phyloP scores from a whole-genome alignment of 2,329 filamentous ascomycete genomes.

The Didymosphaeria variabile region DNA sequence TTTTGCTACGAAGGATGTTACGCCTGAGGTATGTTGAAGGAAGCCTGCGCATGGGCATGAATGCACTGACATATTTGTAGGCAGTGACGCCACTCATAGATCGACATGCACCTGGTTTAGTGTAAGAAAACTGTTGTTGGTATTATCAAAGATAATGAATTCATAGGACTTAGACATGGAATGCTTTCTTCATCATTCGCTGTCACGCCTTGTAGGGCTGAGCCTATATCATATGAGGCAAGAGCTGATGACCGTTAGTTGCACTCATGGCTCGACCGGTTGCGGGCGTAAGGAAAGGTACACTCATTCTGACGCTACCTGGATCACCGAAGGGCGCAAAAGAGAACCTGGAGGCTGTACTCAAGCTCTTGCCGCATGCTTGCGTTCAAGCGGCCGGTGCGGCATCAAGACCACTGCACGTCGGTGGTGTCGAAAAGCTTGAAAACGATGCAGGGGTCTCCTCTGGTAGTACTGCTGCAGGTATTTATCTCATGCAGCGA shows the following conservation, averaged over 20 bases:
- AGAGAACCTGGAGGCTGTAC: conserved; percentile 88
- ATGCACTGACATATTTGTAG: conserved; percentile 53
- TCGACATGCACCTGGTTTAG: conserved; percentile 85
- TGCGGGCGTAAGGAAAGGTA: conserved; percentile 83
- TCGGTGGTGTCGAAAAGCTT: conserved; percentile 81
- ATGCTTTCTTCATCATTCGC: conserved; percentile 87
- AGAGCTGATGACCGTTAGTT: conserved; percentile 63
- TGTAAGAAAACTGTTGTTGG: conserved; percentile 60
- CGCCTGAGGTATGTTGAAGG: conserved; percentile 75
- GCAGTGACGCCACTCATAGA: conserved; percentile 82
- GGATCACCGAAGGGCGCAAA: conserved; percentile 95
- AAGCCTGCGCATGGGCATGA: background rate
- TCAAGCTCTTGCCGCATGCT: conserved; percentile 95
- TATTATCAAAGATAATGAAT: background rate
- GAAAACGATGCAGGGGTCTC: conserved; percentile 78
- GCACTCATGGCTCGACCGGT: conserved; percentile 96
- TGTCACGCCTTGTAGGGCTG: conserved; percentile 84
- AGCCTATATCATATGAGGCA: background rate
- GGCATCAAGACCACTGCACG: conserved; percentile 81
- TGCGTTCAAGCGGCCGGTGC: conserved; percentile 86
- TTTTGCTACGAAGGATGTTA: conserved; percentile 84
- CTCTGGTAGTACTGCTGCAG: conserved; percentile 25
- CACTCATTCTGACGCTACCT: conserved; percentile 86
- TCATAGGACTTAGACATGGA: conserved; percentile 68
- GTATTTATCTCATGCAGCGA: conserved; percentile 20